Evolutionary conservation across 2,329 filamentous ascomycete species (phyloP).

Genomic region (Hymenoscyphus scutula): DNA sequence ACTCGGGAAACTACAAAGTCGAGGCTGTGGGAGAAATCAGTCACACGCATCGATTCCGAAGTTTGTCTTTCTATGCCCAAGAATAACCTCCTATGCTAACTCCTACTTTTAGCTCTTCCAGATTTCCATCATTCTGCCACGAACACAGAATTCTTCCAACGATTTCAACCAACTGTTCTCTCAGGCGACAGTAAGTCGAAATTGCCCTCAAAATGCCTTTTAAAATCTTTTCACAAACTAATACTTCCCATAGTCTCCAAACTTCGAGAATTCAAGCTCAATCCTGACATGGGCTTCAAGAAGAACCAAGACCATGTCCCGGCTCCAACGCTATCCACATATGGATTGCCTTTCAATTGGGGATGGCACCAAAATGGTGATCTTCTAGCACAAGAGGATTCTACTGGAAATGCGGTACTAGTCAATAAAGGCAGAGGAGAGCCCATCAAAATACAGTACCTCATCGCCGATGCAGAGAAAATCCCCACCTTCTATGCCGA

Average conservation of each 20-base stretch:
- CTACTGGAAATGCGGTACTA: slow-evolving; percentile 35
- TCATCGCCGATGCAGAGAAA: slow-evolving; percentile 19
- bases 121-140: slow-evolving; percentile 82
- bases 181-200: slow-evolving; percentile 61
- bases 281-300: slow-evolving; percentile 57
- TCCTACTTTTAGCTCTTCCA: slow-evolving; percentile 55
- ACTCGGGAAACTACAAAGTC: slow-evolving; percentile 62
- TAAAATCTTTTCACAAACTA: slow-evolving; percentile 16
- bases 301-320: slow-evolving; percentile 70
- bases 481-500: slow-evolving; percentile 21
- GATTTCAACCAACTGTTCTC: slow-evolving; percentile 69
- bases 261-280: slow-evolving; percentile 65
- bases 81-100: slow-evolving; percentile 11
- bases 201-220: no score
- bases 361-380: slow-evolving; percentile 85
- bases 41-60: slow-evolving; percentile 83
- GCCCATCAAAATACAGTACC: slow-evolving; percentile 26
- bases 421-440: slow-evolving; percentile 28
- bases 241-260: slow-evolving; percentile 45
- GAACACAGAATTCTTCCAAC: slow-evolving; percentile 65
- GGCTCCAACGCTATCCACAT: slow-evolving; percentile 74
- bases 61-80: slow-evolving; percentile 37
- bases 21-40: slow-evolving; percentile 71
- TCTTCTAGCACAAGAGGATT: slow-evolving; percentile 42
- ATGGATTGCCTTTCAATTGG: slow-evolving; percentile 72